phyloP scores from a whole-genome alignment of 257 asterid genomes.

The Eustoma russellianum region DNA sequence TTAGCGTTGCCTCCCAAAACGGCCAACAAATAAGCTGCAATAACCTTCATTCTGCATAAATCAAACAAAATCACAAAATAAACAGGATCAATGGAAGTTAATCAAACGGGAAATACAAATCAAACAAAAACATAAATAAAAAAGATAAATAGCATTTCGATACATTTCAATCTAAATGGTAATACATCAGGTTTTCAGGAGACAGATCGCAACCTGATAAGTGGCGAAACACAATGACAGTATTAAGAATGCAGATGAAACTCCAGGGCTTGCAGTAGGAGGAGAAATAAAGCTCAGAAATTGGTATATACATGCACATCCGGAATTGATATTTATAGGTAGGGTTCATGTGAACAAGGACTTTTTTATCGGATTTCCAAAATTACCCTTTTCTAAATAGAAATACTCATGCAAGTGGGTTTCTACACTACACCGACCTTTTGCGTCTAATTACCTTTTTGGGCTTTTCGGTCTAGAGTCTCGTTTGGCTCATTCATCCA shows the following conservation, averaged over 20 bases:
- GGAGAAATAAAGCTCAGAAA: neutral
- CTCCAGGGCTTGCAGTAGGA: constrained; percentile 8
- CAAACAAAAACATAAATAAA: neutral
- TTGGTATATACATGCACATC: neutral
- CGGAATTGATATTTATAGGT: no score
- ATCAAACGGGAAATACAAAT: neutral
- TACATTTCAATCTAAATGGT: neutral
- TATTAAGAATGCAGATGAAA: neutral
- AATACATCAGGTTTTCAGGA: neutral
- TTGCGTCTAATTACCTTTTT: no score
- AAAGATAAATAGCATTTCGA: neutral
- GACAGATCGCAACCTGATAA: neutral
- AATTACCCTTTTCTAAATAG: neutral
- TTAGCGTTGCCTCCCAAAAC: constrained; percentile 44
- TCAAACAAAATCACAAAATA: neutral
- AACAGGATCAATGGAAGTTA: neutral
- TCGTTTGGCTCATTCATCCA: no score
- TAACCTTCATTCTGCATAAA: constrained; percentile 37
- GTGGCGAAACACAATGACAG: neutral
- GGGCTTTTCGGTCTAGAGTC: no score
- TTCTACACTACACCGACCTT: no score
- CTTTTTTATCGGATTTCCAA: neutral
- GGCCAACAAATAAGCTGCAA: constrained; percentile 47
- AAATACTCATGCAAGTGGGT: no score
- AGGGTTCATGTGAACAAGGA: constrained; percentile 1